These are phyloP conservation scores for Sechiopsis laciniata DNA, from an alignment of 306 rosid species.

Conservation along the genomic window DNA sequence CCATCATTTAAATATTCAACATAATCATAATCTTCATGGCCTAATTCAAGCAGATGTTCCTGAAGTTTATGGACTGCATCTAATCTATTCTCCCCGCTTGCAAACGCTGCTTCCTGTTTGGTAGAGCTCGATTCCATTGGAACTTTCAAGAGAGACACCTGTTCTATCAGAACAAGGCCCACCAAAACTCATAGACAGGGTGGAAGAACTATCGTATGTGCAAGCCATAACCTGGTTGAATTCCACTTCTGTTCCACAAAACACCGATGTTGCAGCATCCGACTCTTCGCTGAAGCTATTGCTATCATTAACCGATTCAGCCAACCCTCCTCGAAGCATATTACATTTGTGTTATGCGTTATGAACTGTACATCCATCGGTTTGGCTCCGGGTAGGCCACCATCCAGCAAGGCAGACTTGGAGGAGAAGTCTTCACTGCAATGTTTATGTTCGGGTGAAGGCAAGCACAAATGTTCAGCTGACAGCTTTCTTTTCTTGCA, in stretches of 20 bases:
- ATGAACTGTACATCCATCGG: neutral
- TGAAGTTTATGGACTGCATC: slow-evolving; percentile 37
- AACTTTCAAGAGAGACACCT: neutral
- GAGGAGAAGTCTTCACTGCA: slow-evolving; percentile 34
- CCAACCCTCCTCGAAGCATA: slow-evolving; percentile 26
- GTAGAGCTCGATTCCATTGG: slow-evolving; percentile 15
- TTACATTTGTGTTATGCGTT: slow-evolving; percentile 25
- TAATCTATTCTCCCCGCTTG: neutral
- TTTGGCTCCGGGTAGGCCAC: slow-evolving; percentile 27
- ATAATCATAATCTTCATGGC: slow-evolving; percentile 25
- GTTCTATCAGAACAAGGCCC: neutral
- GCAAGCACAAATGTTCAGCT: slow-evolving; percentile 52
- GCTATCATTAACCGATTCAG: slow-evolving; percentile 56
- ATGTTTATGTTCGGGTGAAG: slow-evolving; percentile 53
- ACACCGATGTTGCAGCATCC: slow-evolving; percentile 36
- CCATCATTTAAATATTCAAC: slow-evolving; percentile 24
- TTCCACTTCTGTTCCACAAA: neutral
- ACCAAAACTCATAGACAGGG: slow-evolving; percentile 8
- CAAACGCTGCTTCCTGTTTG: neutral
- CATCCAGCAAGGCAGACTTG: slow-evolving; percentile 27
- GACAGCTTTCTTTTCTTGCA: slow-evolving; percentile 67
- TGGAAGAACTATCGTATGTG: slow-evolving; percentile 13
- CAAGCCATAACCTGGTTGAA: neutral
- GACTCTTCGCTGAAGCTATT: slow-evolving; percentile 47
- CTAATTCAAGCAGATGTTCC: slow-evolving; percentile 39